These are phyloP conservation scores for Boletellus emodensis DNA, from an alignment of 768 basidiomycete genomes.

Conservation along the genomic window DNA sequence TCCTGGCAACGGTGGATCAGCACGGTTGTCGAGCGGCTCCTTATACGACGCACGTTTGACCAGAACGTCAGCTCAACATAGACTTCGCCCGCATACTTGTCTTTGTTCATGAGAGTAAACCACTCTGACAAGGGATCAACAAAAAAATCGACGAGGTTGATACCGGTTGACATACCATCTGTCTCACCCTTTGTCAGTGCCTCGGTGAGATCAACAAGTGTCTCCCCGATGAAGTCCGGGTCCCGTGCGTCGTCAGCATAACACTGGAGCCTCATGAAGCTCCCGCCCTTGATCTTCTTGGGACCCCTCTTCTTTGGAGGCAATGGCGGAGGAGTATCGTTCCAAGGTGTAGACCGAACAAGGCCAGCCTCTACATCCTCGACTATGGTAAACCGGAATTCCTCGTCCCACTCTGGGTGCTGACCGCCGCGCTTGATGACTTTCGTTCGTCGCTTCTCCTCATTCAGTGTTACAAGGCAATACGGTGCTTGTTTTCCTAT, in stretches of 20 bases:
- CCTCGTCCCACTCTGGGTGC: constrained; percentile 99
- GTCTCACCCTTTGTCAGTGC: constrained; percentile 94
- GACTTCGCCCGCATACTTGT: constrained; percentile 92
- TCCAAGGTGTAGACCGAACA: constrained; percentile 37
- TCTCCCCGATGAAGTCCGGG: constrained; percentile 93
- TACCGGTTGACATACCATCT: constrained; percentile 65
- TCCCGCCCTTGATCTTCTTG: constrained; percentile 64
- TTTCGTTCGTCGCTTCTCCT: constrained; percentile 83
- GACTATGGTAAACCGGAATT: constrained; percentile 85
- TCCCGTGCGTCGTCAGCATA: constrained; percentile 95
- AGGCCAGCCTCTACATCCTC: constrained; percentile 67
- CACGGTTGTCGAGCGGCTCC: not conserved
- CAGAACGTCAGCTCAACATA: constrained; percentile 97
- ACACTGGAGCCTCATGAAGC: constrained; percentile 74
- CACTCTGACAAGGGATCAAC: constrained; percentile 59
- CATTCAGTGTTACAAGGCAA: constrained; percentile 73
- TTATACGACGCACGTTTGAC: constrained; percentile 64
- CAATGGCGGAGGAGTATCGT: constrained; percentile 57
- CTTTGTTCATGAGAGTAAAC: constrained; percentile 88
- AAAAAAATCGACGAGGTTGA: constrained; percentile 1
- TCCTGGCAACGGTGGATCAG: constrained; percentile 44
- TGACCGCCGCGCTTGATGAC: constrained; percentile 97
- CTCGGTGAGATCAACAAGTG: constrained; percentile 81
- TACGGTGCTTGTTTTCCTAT: constrained; percentile 99
- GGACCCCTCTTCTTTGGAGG: constrained; percentile 60